Evolutionary conservation across 768 basidiomycete species (phyloP).

Genomic region (Tylopilus cervinicoccineus): DNA sequence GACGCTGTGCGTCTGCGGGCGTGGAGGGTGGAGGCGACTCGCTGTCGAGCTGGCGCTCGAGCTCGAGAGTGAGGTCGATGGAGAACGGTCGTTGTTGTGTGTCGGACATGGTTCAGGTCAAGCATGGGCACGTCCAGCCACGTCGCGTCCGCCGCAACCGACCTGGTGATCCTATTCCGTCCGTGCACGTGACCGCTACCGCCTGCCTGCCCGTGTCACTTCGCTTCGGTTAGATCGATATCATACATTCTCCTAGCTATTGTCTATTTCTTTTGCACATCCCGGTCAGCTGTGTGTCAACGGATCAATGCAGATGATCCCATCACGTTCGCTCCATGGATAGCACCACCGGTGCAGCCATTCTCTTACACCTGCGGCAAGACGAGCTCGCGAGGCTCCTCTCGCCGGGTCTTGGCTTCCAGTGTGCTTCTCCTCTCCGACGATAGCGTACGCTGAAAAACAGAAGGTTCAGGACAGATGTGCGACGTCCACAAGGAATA

Average conservation of each 20-base stretch:
- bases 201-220: neutral
- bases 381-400: constrained; percentile 76
- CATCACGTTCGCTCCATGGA: constrained; percentile 92
- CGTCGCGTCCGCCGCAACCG: constrained; percentile 14
- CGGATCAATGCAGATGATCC: constrained; percentile 84
- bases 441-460: constrained; percentile 72
- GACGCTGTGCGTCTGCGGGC: constrained; percentile 32
- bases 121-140: neutral
- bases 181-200: constrained; percentile 12
- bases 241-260: too few species aligned
- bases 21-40: constrained; percentile 55
- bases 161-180: too few species aligned
- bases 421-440: constrained; percentile 96
- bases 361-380: constrained; percentile 84
- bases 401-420: constrained; percentile 82
- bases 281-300: constrained; percentile 58
- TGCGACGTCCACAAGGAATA: constrained; percentile 24
- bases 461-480: neutral
- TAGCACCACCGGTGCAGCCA: constrained; percentile 95
- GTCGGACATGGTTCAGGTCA: constrained; percentile 27
- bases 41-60: constrained; percentile 70
- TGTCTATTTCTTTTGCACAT: constrained; percentile 10
- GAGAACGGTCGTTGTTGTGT: constrained; percentile 38
- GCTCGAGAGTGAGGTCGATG: constrained; percentile 76
- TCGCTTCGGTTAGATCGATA: neutral